phyloP scores from a whole-genome alignment of 169 alveolate species.

The Eimeria necatrix region DNA sequence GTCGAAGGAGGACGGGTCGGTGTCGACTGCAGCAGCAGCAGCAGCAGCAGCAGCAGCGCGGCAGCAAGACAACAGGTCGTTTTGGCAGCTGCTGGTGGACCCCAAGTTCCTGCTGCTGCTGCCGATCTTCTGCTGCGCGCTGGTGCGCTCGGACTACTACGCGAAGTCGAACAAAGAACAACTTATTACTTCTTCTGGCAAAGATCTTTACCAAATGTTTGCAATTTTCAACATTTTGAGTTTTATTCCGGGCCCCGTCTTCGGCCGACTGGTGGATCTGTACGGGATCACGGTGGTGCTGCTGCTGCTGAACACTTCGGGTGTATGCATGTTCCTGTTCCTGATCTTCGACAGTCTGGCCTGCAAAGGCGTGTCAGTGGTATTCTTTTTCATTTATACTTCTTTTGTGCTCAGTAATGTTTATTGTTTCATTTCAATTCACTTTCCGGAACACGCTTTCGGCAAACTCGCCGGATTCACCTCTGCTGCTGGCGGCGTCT shows the following conservation, averaged over 20 bases:
- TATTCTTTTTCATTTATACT: constrained; percentile 71
- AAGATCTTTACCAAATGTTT: constrained; percentile 69
- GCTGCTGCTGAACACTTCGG: constrained; percentile 29
- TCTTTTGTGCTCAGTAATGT: constrained; percentile 81
- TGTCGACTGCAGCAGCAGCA: constrained; percentile 34
- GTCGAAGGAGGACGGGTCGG: constrained; percentile 15
- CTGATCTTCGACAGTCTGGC: constrained; percentile 56
- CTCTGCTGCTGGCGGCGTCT: constrained; percentile 78
- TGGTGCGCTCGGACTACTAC: constrained; percentile 78
- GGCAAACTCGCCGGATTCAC: constrained; percentile 81
- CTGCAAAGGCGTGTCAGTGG: constrained; percentile 72
- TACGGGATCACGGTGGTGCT: constrained; percentile 69
- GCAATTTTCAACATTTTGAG: constrained; percentile 70
- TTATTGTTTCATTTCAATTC: constrained; percentile 72
- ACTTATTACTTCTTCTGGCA: neutral
- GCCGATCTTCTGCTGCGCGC: constrained; percentile 70
- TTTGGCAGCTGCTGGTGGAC: neutral
- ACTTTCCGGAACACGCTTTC: constrained; percentile 76
- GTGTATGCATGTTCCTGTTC: constrained; percentile 72
- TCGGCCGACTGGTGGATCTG: constrained; percentile 73
- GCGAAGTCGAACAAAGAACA: constrained; percentile 82
- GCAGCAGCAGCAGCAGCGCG: neutral
- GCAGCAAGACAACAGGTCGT: constrained; percentile 7
- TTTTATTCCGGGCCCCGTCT: constrained; percentile 80
- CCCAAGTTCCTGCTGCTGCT: constrained; percentile 64